Percentiles rank a stretch among this genome's conserved stretches.
These are phyloP conservation scores for Austroboletus niveus DNA, from an alignment of 1,284 basidiomycete species.

Conservation along the genomic window DNA sequence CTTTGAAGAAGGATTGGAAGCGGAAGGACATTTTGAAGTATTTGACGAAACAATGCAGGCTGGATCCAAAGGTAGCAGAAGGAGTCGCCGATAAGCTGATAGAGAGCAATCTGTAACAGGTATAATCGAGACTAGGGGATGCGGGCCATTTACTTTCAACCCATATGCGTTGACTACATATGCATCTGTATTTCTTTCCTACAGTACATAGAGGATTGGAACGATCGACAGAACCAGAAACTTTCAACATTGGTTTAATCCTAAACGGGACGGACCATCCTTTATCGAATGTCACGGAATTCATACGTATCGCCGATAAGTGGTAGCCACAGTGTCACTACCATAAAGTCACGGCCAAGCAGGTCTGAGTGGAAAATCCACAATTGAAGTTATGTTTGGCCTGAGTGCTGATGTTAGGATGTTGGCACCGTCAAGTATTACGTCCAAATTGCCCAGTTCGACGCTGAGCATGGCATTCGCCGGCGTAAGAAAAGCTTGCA, in stretches of 20 bases:
- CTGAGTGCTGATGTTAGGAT: constrained; percentile 49
- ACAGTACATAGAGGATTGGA: too few species aligned
- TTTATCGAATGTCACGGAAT: too few species aligned
- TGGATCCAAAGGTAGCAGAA: constrained; percentile 20
- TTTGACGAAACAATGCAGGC: constrained; percentile 28
- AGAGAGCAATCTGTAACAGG: not conserved
- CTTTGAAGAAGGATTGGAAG: constrained; percentile 23
- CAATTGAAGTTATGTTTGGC: constrained; percentile 39
- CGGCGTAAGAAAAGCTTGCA: constrained; percentile 65
- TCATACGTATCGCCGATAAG: too few species aligned
- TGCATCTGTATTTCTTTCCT: too few species aligned
- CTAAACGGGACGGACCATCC: too few species aligned
- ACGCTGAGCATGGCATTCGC: constrained; percentile 82
- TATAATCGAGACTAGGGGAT: not conserved
- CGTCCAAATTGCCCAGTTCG: constrained; percentile 59
- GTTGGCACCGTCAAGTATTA: constrained; percentile 52
- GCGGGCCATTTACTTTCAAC: not conserved
- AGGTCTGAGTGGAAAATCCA: too few species aligned
- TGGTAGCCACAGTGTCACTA: too few species aligned
- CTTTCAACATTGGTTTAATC: too few species aligned
- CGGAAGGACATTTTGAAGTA: constrained; percentile 26
- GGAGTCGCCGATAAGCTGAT: constrained; percentile 21
- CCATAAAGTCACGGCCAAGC: too few species aligned
- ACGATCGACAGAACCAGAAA: too few species aligned
- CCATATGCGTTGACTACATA: not conserved